Evolutionary conservation across 768 basidiomycete species (phyloP), one percentile per base, ranked within the genome.

Genomic region (Hemileccinum rubropunctum): DNA sequence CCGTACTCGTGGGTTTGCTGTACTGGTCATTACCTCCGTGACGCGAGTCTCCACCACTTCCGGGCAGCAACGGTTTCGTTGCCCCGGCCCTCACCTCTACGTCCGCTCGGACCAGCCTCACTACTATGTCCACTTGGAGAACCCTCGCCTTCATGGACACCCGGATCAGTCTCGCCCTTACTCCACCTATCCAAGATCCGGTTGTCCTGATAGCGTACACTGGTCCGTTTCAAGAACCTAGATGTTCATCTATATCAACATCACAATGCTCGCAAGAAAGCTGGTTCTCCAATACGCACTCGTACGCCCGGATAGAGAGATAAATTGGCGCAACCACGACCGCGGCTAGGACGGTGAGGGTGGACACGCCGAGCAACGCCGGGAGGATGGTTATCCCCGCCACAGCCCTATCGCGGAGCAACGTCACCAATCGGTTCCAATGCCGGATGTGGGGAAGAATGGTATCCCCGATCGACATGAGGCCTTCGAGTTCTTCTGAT

Each of bases 361-460:
- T 45, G 0, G 62, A 63, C n/a, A 64, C 50, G 6, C 62, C 62
- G 6, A 64, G 39, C 5, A 57, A 4, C 6, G 39, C 48, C 12
- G 61, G 56, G 20, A 63, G 40, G 35, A 53, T n/a, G 2, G 45
- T 47, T 13, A 58, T 18, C 3, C n/a, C 47, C 1, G 15, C 34
- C 14, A 59, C 45, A 4, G 43, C 4, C 36, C 36, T 36, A 14
- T 52, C 26, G n/a, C 51, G 48, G 17, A 59, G 12, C 7, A 53
- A 1, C 12, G 30, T 21, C 13, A 32, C 11, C n/a, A 61, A 51
- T 6, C 61, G 50, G 21, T 57, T 11, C 61, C 61, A 62, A 15
- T 62, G 61, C 18, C 34, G 23, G n/a, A 62, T 50, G 17, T 55
- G 56, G 8, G 61, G 61, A 6, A 63, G 34, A 2, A 55, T 51